Evolutionary conservation across 768 basidiomycete species (phyloP).

Genomic region (Sporobolomyces phaffii): DNA sequence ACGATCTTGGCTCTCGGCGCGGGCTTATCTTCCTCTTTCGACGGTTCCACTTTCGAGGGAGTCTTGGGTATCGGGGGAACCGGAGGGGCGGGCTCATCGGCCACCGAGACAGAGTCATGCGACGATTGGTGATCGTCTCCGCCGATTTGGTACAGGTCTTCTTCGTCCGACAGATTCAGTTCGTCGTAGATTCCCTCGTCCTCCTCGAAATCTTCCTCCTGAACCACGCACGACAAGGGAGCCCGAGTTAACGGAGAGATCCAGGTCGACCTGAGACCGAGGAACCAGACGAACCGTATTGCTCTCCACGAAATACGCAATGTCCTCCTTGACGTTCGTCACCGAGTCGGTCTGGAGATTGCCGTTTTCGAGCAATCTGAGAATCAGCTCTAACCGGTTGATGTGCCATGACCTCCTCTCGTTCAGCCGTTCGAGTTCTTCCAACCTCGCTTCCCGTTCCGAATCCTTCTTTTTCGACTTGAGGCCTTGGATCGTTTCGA

Average conservation of each 20-base stretch:
- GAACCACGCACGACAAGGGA: not conserved
- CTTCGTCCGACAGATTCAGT: constrained; percentile 91
- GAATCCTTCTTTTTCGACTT: constrained; percentile 56
- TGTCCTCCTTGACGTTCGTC: constrained; percentile 78
- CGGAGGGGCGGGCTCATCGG: constrained; percentile 45
- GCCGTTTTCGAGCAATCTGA: constrained; percentile 89
- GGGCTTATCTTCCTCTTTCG: constrained; percentile 7
- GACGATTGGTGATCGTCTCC: constrained; percentile 64
- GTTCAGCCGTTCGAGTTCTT: constrained; percentile 79
- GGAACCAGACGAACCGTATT: constrained; percentile 82
- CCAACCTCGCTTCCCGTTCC: constrained; percentile 63
- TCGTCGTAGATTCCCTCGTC: constrained; percentile 97
- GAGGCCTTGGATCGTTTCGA: constrained; percentile 70
- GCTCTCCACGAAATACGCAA: constrained; percentile 89
- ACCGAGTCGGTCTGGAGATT: constrained; percentile 77
- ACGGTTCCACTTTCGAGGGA: constrained; percentile 16
- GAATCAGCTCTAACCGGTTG: constrained; percentile 80
- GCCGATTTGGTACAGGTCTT: constrained; percentile 67
- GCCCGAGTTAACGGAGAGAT: no score
- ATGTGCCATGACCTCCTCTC: constrained; percentile 96
- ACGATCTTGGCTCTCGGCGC: constrained; percentile 5
- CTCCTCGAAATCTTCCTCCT: constrained; percentile 98
- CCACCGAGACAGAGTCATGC: constrained; percentile 62
- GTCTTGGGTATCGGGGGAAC: constrained; percentile 37
- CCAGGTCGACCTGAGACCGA: no score